Conservation (phyloP, 257 asterid genomes). For the Lycium ferocissimum region DNA sequence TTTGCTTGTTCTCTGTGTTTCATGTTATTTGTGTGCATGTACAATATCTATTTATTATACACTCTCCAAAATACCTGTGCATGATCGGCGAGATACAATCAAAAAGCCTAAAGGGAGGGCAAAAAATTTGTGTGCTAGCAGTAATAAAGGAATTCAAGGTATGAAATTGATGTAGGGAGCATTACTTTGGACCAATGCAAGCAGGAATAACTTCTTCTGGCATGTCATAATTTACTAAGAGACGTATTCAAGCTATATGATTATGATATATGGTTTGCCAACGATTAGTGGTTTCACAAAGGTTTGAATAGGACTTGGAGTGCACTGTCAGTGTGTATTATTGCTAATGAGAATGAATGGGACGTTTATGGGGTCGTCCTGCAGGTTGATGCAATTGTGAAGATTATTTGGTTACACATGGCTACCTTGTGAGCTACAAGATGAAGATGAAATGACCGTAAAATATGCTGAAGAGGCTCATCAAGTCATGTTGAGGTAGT, state of each 20-base stretch:
- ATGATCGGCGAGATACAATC: no score
- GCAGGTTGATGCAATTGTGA: slow-evolving; percentile 60
- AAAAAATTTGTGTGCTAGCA: neutral
- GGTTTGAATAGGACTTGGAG: no score
- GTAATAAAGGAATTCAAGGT: neutral
- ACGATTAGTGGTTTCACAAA: neutral
- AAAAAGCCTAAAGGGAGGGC: no score
- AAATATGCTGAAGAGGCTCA: no score
- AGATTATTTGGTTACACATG: no score
- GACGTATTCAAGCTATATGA: neutral
- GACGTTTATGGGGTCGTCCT: neutral
- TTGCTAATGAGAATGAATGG: neutral
- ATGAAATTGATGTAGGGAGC: neutral
- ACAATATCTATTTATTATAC: no score
- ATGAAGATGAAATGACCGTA: no score
- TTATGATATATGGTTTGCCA: neutral
- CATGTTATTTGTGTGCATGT: no score
- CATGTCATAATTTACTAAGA: neutral
- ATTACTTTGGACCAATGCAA: neutral
- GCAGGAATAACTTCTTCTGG: neutral
- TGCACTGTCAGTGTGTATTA: neutral
- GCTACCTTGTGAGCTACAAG: no score
- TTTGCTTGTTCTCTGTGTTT: no score
- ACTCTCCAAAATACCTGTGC: no score
- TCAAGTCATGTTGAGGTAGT: no score